Base-by-base conservation (phyloP, 495 filamentous ascomycete genomes). In the Daldinia childiae region DNA sequence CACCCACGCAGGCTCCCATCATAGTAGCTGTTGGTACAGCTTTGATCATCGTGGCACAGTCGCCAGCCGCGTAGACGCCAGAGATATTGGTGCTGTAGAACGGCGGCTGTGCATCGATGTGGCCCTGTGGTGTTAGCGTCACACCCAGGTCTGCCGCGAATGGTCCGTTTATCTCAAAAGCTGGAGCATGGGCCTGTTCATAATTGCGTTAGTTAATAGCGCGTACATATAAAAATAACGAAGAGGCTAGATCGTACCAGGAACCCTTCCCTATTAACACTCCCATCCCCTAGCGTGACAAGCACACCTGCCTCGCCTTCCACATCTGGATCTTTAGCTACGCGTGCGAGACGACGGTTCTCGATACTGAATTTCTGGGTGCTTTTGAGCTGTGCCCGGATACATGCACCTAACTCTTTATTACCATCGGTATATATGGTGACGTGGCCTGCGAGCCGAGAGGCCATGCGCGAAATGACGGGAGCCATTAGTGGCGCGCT, bases 341-440 rank as follows among this genome's bases (percentile, higher is more conserved):
- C 29, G 7, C 48, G 63, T 29, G 30, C 39, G 4, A 77, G 48
- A 12, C 66, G 68, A 3, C 75, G 69, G 52, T 73, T 66, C n/a
- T 77, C 75, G 7, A 77, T 51, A 7, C 48, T 58, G 38, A 71
- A 68, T 36, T 60, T 73, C 24, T 45, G 50, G 0, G 30, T 50
- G 34, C 48, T 71, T 36, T 70, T 66, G 36, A 72, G 60, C 24
- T 58, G 15, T 3, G 51, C 67, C 0, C 73, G 69, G 58, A 77
- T 62, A 8, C 65, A 55, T 3, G 51, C 27, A 3, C 64, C 70
- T 0, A 71, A 32, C 0, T 26, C 14, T 21, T 66, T 43, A 52
- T 75, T 69, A 0, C 76, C 76, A 29, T 79, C 66, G 4, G 71
- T 75, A 51, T 78, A 78, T 12, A 77, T 54, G 27, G 68, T 73